phyloP scores from a whole-genome alignment of 2,329 filamentous ascomycete genomes.

The Neurospora crassa region DNA sequence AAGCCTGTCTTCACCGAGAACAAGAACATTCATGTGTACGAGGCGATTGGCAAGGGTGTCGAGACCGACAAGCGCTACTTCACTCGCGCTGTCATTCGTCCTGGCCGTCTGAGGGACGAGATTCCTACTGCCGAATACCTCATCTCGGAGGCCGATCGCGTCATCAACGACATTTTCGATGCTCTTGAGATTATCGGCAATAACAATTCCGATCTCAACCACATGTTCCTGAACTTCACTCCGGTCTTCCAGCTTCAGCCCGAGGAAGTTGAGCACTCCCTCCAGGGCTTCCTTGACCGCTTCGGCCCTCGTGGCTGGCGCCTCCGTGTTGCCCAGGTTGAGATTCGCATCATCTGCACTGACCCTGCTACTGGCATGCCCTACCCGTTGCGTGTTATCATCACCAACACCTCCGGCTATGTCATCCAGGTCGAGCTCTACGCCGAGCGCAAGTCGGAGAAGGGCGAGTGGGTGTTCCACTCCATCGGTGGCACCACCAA shows the following conservation, averaged over 20 bases:
- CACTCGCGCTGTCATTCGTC: slow-evolving; percentile 87
- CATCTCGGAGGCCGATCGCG: slow-evolving; percentile 89
- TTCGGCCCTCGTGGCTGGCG: slow-evolving; percentile 94
- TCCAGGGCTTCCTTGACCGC: slow-evolving; percentile 91
- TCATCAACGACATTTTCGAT: slow-evolving; percentile 97
- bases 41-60: slow-evolving; percentile 87
- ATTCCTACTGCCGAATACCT: slow-evolving; percentile 98
- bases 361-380: slow-evolving; percentile 75
- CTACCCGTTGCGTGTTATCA: slow-evolving; percentile 88
- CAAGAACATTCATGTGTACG: slow-evolving; percentile 98
- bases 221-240: slow-evolving; percentile 99
- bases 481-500: slow-evolving; percentile 92
- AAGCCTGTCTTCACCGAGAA: slow-evolving; percentile 98
- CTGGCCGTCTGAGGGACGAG: slow-evolving; percentile 88
- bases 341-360: slow-evolving; percentile 97
- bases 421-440: slow-evolving; percentile 98
- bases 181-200: slow-evolving; percentile 97
- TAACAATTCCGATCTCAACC: slow-evolving; percentile 98
- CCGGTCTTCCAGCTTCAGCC: slow-evolving; percentile 90
- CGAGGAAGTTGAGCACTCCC: slow-evolving; percentile 80
- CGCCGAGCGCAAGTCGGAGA: slow-evolving; percentile 94
- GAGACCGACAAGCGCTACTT: slow-evolving; percentile 99
- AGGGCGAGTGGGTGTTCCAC: slow-evolving; percentile 97
- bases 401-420: slow-evolving; percentile 97
- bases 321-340: slow-evolving; percentile 89